These are phyloP conservation scores for Ramalina intermedia DNA, from an alignment of 495 filamentous ascomycete species.

Conservation along the genomic window DNA sequence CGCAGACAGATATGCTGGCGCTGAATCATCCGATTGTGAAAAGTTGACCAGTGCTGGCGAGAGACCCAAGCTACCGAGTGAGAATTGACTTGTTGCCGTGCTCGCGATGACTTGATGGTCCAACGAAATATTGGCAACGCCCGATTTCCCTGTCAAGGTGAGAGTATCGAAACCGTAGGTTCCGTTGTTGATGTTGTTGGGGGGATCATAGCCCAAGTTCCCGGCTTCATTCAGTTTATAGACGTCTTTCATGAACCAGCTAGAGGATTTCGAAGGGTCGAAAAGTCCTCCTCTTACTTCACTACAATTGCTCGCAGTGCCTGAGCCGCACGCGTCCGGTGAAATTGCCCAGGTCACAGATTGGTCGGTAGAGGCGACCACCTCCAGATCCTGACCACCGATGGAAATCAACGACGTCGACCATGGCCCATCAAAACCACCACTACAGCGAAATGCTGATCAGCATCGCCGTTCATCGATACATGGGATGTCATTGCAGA, in stretches of 20 bases:
- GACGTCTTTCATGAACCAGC: constrained; percentile 39
- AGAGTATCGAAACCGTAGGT: constrained; percentile 45
- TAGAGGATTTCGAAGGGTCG: constrained; percentile 32
- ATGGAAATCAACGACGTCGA: constrained; percentile 21
- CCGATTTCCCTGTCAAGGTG: constrained; percentile 23
- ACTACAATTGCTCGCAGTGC: constrained; percentile 8
- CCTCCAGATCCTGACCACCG: constrained; percentile 21
- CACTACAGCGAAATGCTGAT: constrained; percentile 1
- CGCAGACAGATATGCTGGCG: constrained; percentile 33
- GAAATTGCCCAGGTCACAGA: constrained; percentile 34
- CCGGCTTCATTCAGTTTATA: constrained; percentile 34
- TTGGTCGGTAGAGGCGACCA: constrained; percentile 23
- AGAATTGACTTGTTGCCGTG: constrained; percentile 40
- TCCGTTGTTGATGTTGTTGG: constrained; percentile 38
- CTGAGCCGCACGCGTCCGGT: constrained; percentile 15
- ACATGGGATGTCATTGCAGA: not conserved
- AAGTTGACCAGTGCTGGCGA: constrained; percentile 27
- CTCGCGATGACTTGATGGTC: constrained; percentile 35
- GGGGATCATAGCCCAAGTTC: constrained; percentile 34
- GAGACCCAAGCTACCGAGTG: constrained; percentile 43
- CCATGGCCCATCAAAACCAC: constrained; percentile 26
- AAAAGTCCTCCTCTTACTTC: constrained; percentile 39
- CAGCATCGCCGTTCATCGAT: not conserved
- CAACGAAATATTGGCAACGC: constrained; percentile 26
- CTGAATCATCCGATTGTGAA: constrained; percentile 20